phyloP scores from a whole-genome alignment of 768 basidiomycete species.

The Tremella mesenterica region DNA sequence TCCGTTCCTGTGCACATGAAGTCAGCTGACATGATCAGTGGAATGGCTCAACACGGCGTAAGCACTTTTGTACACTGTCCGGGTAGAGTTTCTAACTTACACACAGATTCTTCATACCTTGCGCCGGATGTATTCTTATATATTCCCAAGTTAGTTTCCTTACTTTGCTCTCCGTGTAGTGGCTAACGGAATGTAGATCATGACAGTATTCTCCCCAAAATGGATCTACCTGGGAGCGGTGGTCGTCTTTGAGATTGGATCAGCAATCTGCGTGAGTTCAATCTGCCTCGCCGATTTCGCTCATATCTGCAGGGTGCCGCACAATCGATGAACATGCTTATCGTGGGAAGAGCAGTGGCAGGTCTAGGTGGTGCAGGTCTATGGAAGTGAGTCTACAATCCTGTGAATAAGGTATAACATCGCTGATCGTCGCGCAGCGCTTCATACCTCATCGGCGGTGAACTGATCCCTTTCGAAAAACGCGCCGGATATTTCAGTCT shows the following conservation, averaged over 20 bases:
- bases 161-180: background rate
- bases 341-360: conserved; percentile 20
- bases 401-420: no score
- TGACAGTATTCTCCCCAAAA: conserved; percentile 19
- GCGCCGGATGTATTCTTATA: conserved; percentile 17
- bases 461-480: conserved; percentile 23
- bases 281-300: background rate
- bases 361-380: conserved; percentile 24
- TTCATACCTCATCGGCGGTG: conserved; percentile 19
- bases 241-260: conserved; percentile 18
- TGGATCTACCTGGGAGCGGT: conserved; percentile 17
- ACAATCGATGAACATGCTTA: conserved; percentile 20
- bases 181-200: conserved; percentile 9
- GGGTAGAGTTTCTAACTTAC: background rate
- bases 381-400: conserved; percentile 14
- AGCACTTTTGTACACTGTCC: background rate
- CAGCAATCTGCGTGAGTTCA: conserved; percentile 20
- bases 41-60: conserved; percentile 19
- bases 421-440: conserved; percentile 5
- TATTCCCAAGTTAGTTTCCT: conserved; percentile 12
- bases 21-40: conserved; percentile 1
- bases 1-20: background rate
- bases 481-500: conserved; percentile 21
- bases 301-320: conserved; percentile 10
- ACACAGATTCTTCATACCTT: conserved; percentile 25